A percentile compares a stretch with the other conserved stretches of the same genome.
phyloP scores from a whole-genome alignment of 192 early-diverging fungal species.

The Coemansia sp. region DNA sequence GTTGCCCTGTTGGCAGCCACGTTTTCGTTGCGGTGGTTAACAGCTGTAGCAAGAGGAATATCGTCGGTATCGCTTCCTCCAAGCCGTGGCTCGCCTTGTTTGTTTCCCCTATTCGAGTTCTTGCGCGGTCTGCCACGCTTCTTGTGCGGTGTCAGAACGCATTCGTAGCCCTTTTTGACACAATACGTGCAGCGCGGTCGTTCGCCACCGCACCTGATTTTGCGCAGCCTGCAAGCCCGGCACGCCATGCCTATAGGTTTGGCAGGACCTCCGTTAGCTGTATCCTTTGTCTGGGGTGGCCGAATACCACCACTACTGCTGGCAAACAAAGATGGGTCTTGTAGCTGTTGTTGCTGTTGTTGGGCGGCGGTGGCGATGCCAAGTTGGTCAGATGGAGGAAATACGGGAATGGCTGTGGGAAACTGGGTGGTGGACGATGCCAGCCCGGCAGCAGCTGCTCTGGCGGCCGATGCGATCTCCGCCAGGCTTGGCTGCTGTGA shows the following conservation, averaged over 20 bases:
- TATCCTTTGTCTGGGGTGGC: background rate
- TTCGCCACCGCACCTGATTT: constrained; percentile 56
- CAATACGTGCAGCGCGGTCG: constrained; percentile 55
- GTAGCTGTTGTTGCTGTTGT: too few species aligned
- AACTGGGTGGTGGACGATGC: background rate
- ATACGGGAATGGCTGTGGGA: too few species aligned
- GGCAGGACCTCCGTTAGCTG: background rate
- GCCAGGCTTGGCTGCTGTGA: constrained; percentile 12
- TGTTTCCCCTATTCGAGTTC: constrained; percentile 11
- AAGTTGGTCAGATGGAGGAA: too few species aligned
- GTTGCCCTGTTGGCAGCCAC: background rate
- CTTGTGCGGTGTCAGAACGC: constrained; percentile 53
- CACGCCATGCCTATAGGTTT: constrained; percentile 57
- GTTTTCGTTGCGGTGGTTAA: background rate
- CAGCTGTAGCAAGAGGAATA: background rate
- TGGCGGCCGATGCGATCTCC: constrained; percentile 12
- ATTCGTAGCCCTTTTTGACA: constrained; percentile 49
- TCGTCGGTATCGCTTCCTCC: background rate
- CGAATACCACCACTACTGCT: too few species aligned
- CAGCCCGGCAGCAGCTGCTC: background rate
- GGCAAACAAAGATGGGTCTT: too few species aligned
- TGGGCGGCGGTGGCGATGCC: too few species aligned
- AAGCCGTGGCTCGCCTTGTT: background rate
- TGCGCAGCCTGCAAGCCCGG: constrained; percentile 49
- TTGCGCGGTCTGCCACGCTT: constrained; percentile 52